Evolutionary conservation across 176 grass and related monocot genomes (phyloP), one percentile per base, ranked within the genome.

Genomic region (Eremochloa ophiuroides): DNA sequence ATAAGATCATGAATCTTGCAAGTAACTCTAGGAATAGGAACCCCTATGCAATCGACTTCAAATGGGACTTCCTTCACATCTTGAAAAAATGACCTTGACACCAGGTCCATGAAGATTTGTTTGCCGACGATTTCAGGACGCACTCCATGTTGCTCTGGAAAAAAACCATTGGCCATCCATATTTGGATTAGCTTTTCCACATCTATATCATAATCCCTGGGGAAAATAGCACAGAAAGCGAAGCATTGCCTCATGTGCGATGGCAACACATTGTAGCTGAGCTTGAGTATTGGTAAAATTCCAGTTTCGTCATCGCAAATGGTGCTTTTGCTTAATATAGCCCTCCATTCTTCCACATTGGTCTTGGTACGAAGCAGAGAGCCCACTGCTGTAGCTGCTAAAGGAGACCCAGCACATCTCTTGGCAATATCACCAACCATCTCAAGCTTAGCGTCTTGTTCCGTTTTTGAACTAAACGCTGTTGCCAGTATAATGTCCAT

Each of bases 1-100:
- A 78, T 85, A 26, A 85, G 64, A 15, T 85, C 66, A 63, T 79
- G 84, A 6, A 85, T 73, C 17, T 51, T 85, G 13, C 75, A 85
- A 44, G 67, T 27, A 70, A 43, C 6, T 40, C 37, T n/a, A n/a
- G n/a, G n/a, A n/a, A n/a, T 25, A 7, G 35, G 11, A 37, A 1
- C 9, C 8, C 6, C 0, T 3, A 0, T 68, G n/a, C 7, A 0
- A 13, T 35, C 1, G 35, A 40, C 2, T 9, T 26, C 10, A 7
- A 42, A 42, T 4, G 39, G n/a, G 39, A 8, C 7, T 9, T 7
- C 13, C 18, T 73, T 55, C 2, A 80, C 4, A 33, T 80, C 68
- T 0, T 80, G 76, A 66, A 80, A 79, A 47, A 86, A 86, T 66
- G 76, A 80, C 1, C 76, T 80, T 8, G 43, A 39, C 1, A 25